These are phyloP conservation scores for Serendipita sp. DNA, from an alignment of 768 basidiomycete species.

Conservation along the genomic window DNA sequence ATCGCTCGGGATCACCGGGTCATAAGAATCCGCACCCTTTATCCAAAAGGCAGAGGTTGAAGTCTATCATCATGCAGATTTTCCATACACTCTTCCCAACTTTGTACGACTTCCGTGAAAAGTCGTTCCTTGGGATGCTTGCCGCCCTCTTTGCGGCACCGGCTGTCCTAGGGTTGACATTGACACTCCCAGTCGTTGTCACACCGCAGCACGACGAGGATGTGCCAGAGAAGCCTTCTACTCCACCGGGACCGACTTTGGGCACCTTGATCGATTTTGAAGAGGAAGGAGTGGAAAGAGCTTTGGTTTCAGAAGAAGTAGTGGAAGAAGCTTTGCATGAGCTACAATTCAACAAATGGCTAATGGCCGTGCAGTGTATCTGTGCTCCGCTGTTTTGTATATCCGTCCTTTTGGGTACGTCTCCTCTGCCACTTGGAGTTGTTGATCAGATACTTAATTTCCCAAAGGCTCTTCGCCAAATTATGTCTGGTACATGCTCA, in stretches of 20 bases:
- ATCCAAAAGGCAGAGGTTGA: slow-evolving; percentile 24
- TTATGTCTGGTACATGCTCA: slow-evolving; percentile 37
- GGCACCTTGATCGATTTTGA: slow-evolving; percentile 49
- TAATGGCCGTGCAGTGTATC: slow-evolving; percentile 71
- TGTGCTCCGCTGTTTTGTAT: slow-evolving; percentile 68
- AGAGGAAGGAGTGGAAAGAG: slow-evolving; percentile 54
- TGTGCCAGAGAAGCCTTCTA: slow-evolving; percentile 20
- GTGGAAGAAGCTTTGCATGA: slow-evolving; percentile 54
- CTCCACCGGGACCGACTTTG: slow-evolving; percentile 18
- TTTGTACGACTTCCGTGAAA: slow-evolving; percentile 51
- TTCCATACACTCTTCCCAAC: slow-evolving; percentile 72
- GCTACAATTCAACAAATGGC: slow-evolving; percentile 57
- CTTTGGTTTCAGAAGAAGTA: slow-evolving; percentile 58
- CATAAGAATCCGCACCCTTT: slow-evolving; percentile 20
- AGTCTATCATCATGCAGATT: slow-evolving; percentile 24
- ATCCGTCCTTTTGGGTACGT: slow-evolving; percentile 61
- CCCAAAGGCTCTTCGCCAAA: slow-evolving; percentile 30
- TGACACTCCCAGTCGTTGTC: slow-evolving; percentile 84
- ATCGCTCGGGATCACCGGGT: background rate
- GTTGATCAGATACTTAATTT: background rate
- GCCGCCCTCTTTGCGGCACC: slow-evolving; percentile 73
- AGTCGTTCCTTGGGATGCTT: slow-evolving; percentile 53
- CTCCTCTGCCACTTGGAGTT: background rate
- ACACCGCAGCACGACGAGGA: slow-evolving; percentile 29
- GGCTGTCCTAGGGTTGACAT: slow-evolving; percentile 66